Percentiles rank a stretch among this genome's conserved stretches.
These are phyloP conservation scores for Eleusine indica DNA, from an alignment of 176 grass and related monocot species.

Conservation along the genomic window DNA sequence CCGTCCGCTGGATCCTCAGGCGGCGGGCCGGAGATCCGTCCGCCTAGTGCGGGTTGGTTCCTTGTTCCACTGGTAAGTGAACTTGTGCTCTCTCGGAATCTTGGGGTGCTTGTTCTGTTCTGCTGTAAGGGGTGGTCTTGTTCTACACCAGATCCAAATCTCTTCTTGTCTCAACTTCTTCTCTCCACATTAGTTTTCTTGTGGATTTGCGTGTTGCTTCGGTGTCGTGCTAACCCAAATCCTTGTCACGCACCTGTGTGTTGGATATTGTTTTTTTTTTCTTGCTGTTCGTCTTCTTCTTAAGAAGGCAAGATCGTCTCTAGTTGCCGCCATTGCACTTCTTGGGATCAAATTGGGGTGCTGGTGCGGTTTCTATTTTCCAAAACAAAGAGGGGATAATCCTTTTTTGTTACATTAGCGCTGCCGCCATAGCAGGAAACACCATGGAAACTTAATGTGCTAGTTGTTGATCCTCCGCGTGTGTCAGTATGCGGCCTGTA, in stretches of 20 bases:
- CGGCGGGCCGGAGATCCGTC: constrained; percentile 31
- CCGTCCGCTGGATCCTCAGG: constrained; percentile 39
- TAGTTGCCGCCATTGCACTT: neutral
- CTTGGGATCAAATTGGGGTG: constrained; percentile 5
- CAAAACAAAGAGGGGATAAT: too few species aligned
- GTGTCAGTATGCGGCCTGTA: constrained; percentile 23
- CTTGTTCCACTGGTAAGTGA: constrained; percentile 9
- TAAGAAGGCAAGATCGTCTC: neutral
- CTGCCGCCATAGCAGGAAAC: constrained; percentile 32
- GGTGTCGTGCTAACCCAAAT: neutral
- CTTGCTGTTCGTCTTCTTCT: neutral
- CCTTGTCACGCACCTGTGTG: neutral
- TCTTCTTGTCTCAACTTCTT: neutral
- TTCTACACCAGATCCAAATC: constrained; percentile 12
- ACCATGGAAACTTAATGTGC: constrained; percentile 19
- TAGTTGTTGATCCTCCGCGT: constrained; percentile 32
- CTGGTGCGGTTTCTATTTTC: neutral
- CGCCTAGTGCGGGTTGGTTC: neutral
- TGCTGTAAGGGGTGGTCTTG: neutral
- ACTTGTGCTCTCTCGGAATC: neutral
- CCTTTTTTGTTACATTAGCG: neutral
- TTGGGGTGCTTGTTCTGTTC: neutral
- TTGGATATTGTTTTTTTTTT: neutral
- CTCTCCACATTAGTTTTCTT: neutral
- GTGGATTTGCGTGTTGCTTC: neutral